Evolutionary conservation across 768 basidiomycete genomes (phyloP).

Genomic region (Leucosporidium scottii): DNA sequence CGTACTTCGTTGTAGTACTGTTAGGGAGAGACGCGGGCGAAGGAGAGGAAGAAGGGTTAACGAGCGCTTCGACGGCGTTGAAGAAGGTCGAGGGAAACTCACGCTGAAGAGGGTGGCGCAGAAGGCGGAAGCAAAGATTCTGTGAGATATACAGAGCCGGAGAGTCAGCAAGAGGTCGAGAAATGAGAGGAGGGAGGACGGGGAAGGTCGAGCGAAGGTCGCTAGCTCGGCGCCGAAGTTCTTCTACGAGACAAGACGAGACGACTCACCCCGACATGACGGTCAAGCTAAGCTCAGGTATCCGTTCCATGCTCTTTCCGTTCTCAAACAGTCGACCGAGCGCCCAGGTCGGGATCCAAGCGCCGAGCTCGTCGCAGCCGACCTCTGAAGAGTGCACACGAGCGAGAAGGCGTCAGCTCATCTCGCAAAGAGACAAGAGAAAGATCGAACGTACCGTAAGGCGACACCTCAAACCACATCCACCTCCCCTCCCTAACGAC

Average conservation of each 20-base stretch:
- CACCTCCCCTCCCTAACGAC: slow-evolving; percentile 25
- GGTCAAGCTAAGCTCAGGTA: slow-evolving; percentile 41
- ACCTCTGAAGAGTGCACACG: neutral
- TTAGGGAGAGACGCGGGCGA: neutral
- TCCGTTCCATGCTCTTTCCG: slow-evolving; percentile 32
- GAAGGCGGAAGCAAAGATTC: slow-evolving; percentile 41
- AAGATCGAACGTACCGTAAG: slow-evolving; percentile 33
- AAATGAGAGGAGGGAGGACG: too few species aligned
- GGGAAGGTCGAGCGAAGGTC: too few species aligned
- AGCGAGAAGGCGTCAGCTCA: slow-evolving; percentile 15
- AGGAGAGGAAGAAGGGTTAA: too few species aligned
- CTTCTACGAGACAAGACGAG: neutral
- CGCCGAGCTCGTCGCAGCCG: slow-evolving; percentile 27
- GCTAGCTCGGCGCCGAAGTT: neutral
- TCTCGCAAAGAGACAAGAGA: slow-evolving; percentile 30
- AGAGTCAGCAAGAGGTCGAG: neutral
- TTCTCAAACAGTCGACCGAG: slow-evolving; percentile 39
- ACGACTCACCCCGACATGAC: slow-evolving; percentile 36
- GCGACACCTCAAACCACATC: slow-evolving; percentile 42
- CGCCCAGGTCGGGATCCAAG: slow-evolving; percentile 41
- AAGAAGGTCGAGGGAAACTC: neutral
- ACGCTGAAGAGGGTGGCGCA: slow-evolving; percentile 32
- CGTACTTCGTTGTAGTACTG: slow-evolving; percentile 40
- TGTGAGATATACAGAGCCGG: neutral
- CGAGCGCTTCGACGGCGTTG: slow-evolving; percentile 5